A percentile compares a stretch with the other conserved stretches of the same genome.
Conservation (phyloP, 768 basidiomycete species). For the Mycena albidolilacea region DNA sequence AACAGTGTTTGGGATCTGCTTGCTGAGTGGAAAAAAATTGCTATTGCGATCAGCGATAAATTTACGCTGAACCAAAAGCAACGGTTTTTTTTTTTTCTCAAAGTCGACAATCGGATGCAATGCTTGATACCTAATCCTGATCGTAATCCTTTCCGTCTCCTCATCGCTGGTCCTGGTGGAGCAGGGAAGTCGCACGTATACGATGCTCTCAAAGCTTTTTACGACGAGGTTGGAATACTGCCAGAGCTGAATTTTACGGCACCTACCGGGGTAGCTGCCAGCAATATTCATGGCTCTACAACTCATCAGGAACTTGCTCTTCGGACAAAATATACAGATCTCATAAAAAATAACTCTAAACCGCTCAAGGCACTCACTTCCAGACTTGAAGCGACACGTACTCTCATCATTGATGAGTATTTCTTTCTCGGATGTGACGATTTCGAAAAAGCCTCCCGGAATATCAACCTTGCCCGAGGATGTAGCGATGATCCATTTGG, state of each 20-base stretch:
- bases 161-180: conserved; percentile 42
- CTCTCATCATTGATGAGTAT: not conserved
- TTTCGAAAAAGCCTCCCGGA: too few relatives aligned
- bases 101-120: conserved; percentile 21
- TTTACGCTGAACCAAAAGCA: conserved; percentile 40
- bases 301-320: conserved; percentile 31
- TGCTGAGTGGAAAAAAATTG: conserved; percentile 25
- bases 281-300: conserved; percentile 38
- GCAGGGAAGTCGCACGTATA: conserved; percentile 43
- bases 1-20: not conserved
- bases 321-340: not conserved
- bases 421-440: too few relatives aligned
- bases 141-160: conserved; percentile 34
- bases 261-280: conserved; percentile 41
- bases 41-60: conserved; percentile 14
- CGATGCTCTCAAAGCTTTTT: conserved; percentile 35
- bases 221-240: not conserved
- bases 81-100: conserved; percentile 34
- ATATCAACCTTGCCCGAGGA: too few relatives aligned
- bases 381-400: conserved; percentile 3
- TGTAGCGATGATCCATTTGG: not conserved
- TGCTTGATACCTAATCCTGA: not conserved
- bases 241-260: conserved; percentile 35
- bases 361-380: conserved; percentile 4
- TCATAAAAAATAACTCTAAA: conserved; percentile 19